Evolutionary conservation across 148 eudicot genomes (phyloP).

Genomic region (Persicaria maculosa): DNA sequence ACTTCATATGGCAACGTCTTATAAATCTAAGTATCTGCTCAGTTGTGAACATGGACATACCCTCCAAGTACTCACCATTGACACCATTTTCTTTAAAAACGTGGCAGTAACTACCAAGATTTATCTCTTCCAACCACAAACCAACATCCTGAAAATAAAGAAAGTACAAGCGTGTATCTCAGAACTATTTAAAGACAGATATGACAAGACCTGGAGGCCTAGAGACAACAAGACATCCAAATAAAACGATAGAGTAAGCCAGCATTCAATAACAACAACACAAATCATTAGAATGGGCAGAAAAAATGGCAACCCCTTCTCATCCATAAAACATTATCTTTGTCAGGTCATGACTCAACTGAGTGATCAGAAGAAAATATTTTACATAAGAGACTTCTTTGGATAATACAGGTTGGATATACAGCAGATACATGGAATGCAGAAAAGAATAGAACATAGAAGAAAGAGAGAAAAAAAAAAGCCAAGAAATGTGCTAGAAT

Average conservation of each 20-base stretch:
- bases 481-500: not conserved
- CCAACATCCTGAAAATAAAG: constrained; percentile 70
- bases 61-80: constrained; percentile 94
- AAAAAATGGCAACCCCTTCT: not conserved
- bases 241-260: not conserved
- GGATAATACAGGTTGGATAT: not conserved
- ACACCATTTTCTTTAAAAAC: constrained; percentile 80
- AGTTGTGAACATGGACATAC: constrained; percentile 97
- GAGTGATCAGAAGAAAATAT: not conserved
- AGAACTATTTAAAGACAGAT: not conserved
- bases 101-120: constrained; percentile 75
- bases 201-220: not conserved
- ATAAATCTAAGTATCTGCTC: constrained; percentile 93
- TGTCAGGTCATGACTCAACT: not conserved
- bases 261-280: not conserved
- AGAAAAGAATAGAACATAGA: not conserved
- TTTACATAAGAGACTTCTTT: not conserved
- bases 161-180: not conserved
- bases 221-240: not conserved
- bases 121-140: constrained; percentile 86
- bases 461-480: not conserved
- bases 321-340: not conserved
- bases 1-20: constrained; percentile 95
- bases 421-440: not conserved
- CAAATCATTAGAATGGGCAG: not conserved